Evolutionary conservation across 805 yeast genomes (phyloP), one percentile per base, ranked within the genome.

Genomic region (Wickerhamiella slavikovae): DNA sequence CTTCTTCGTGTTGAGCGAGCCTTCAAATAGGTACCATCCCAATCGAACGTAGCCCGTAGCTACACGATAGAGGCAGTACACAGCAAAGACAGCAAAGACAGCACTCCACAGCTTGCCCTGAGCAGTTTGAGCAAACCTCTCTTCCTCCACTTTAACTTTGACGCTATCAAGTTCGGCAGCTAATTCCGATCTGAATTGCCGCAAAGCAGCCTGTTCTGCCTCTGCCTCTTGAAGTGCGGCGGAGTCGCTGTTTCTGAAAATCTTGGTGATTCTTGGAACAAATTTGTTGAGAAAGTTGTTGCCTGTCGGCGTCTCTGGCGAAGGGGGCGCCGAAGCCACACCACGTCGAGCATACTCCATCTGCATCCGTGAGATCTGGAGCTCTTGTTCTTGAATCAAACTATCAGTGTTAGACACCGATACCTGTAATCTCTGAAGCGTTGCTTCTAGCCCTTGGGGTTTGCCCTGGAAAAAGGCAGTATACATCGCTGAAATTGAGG

Each of bases 21-120:
- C 27, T n/a, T 33, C 17, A 30, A 36, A 25, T 13, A 40, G 16
- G 36, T 38, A 43, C 47, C 47, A 43, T 11, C 37, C 36, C 37
- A 43, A 22, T 7, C 47, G 37, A 8, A 39, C 18, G 25, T 35
- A 38, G 10, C 50, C 44, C 30, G 45, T 54, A 29, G 44, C 23
- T 10, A 57, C 44, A n/a, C 61, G 40, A 43, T 57, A 57, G 8
- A 57, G 39, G 33, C 62, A 57, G 44, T 57, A 57, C 6, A 49
- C 23, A 5, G 61, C 47, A 33, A 57, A 57, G 6, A 44, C 33
- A 5, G 41, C 36, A 35, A 48, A 53, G 8, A 44, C 33, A 13
- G 36, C 21, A 8, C 32, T 28, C 30, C 40, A 36, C 10, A 52
- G 13, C 20, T 41, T 32, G 10, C 62, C 62, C 11, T 35, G 22